Base-by-base conservation (phyloP, 495 filamentous ascomycete species). In the Lichenothelia convexa region DNA sequence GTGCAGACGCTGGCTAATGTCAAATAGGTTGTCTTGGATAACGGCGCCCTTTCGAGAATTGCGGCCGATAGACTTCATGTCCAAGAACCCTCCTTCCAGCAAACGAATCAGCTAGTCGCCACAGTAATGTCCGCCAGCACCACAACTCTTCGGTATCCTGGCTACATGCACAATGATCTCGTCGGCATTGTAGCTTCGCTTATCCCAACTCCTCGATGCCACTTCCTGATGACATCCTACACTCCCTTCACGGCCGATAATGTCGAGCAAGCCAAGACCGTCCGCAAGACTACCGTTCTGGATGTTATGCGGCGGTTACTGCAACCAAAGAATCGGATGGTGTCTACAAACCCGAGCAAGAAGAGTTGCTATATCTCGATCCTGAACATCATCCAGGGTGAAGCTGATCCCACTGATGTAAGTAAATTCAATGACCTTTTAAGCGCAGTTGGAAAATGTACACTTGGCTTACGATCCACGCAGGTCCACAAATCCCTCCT, bases 91-190 rank as follows among this genome's bases (percentile, higher is more conserved):
- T 93, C 87, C 0, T 93, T 93, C 55, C 77, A 87, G 37, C 89
- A 97, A 53, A 95, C 91, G 8, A 97, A 97, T 54, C 91, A 94
- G 54, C 67, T 97, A 18, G 87, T 92, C 7, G 92, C 87, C 19
- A 97, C 91, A 2, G 91, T 97, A 45, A 97, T 97, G 89, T 94
- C 86, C 18, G 89, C 91, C 7, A 87, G 82, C 48, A 97, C 89
- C 1, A 93, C 86, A 4, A 93, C 89, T 5, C 75, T 97, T 21
- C 71, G 89, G 40, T 95, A 97, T 54, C 89, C 89, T 1, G 89
- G 91, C 18, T 97, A 97, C 52, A 95, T 97, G 91, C 89, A 97
- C 61, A 97, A 97, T 54, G 89, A 97, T 51, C 77, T 97, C 5
- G 87, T 91, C 44, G 84, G 86, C 49, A 94, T 97, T 50, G 73